Conservation (phyloP, 768 basidiomycete species). For the Paxillus rubicundulus region DNA sequence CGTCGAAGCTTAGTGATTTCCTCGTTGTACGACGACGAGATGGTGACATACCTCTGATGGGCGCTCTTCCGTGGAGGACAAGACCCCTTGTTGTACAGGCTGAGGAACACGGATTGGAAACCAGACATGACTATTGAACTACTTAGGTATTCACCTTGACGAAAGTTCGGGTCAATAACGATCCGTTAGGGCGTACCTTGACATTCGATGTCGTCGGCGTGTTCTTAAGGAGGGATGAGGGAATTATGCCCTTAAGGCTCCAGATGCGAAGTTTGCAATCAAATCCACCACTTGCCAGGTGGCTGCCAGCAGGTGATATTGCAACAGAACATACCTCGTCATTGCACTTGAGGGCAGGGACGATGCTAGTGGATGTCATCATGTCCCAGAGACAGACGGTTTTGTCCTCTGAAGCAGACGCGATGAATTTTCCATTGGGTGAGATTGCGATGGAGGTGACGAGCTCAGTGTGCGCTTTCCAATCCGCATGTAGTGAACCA, state of each 20-base stretch:
- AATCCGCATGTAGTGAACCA: conserved; percentile 1
- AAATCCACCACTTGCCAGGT: conserved; percentile 16
- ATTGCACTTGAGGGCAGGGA: conserved; percentile 12
- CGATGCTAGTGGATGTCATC: conserved; percentile 15
- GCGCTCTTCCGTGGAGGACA: too few relatives aligned
- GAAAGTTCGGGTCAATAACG: too few relatives aligned
- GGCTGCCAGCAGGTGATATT: conserved; percentile 12
- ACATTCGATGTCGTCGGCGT: not conserved
- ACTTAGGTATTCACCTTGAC: too few relatives aligned
- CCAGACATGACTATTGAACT: too few relatives aligned
- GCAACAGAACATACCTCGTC: conserved; percentile 10
- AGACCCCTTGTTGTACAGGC: too few relatives aligned
- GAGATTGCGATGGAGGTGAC: conserved; percentile 23
- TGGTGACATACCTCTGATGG: too few relatives aligned
- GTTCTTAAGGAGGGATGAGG: conserved; percentile 11
- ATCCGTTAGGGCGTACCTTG: too few relatives aligned
- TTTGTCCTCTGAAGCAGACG: conserved; percentile 27
- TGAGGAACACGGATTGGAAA: too few relatives aligned
- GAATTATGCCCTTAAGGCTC: conserved; percentile 12
- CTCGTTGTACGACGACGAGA: too few relatives aligned
- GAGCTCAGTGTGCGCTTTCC: conserved; percentile 15
- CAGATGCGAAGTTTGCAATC: conserved; percentile 16
- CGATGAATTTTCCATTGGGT: conserved; percentile 17
- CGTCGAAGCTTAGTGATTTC: too few relatives aligned
- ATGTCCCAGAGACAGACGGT: conserved; percentile 30